These are phyloP conservation scores for Hura crepitans DNA, from an alignment of 441 rosid species.

Conservation along the genomic window DNA sequence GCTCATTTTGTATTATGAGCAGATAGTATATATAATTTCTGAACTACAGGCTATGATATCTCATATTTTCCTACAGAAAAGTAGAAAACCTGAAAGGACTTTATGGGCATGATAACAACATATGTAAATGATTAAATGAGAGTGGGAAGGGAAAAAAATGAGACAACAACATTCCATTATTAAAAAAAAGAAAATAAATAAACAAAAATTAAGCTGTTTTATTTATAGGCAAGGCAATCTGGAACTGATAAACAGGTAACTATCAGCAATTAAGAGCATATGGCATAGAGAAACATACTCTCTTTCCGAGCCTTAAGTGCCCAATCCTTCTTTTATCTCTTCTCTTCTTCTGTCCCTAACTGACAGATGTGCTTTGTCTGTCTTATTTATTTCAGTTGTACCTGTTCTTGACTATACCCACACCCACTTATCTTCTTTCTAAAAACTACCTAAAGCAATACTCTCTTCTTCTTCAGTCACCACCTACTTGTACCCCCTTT, in stretches of 20 bases:
- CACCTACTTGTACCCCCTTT: background rate
- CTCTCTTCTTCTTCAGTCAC: background rate
- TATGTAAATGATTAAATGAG: background rate
- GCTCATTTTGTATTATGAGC: too few species aligned
- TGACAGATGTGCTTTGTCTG: conserved; percentile 35
- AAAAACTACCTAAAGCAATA: background rate
- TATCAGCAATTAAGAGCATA: conserved; percentile 11
- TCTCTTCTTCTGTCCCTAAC: conserved; percentile 22
- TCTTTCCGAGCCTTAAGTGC: conserved; percentile 21
- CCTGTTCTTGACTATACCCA: background rate
- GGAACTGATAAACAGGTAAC: background rate
- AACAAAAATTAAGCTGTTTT: too few species aligned
- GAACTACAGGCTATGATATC: too few species aligned
- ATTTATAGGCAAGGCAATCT: background rate
- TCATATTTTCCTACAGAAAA: background rate
- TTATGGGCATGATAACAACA: background rate
- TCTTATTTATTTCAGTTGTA: conserved; percentile 22
- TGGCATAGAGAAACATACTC: conserved; percentile 4
- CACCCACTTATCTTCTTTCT: conserved; percentile 13
- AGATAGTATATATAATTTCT: too few species aligned
- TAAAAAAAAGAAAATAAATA: background rate
- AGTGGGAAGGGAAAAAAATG: too few species aligned
- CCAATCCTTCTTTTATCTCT: conserved; percentile 11
- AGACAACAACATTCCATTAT: too few species aligned
- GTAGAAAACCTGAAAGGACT: conserved; percentile 2